Evolutionary conservation across 768 basidiomycete genomes (phyloP).

Genomic region (Cystofilobasidium ferigula): DNA sequence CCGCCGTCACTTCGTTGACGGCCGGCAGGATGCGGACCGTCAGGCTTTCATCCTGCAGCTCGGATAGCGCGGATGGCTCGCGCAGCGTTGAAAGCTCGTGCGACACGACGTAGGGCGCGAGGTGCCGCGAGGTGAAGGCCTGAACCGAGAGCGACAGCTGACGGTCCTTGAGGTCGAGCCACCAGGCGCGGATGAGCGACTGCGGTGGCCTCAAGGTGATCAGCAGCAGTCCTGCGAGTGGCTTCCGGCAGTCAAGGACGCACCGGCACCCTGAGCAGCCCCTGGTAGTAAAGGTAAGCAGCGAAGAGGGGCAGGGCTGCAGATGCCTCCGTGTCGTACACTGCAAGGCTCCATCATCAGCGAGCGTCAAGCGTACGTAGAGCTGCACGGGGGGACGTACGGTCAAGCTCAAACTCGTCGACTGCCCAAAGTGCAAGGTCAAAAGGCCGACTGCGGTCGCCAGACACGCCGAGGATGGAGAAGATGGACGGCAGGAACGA

Average conservation of each 20-base stretch:
- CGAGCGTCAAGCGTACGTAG: constrained; percentile 3
- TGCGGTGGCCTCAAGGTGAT: not conserved
- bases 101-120: constrained; percentile 77
- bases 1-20: constrained; percentile 69
- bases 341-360: constrained; percentile 25
- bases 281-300: constrained; percentile 79
- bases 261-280: constrained; percentile 62
- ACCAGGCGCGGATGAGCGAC: constrained; percentile 73
- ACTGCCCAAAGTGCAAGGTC: constrained; percentile 77
- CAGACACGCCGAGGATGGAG: constrained; percentile 54
- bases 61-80: constrained; percentile 36
- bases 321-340: constrained; percentile 32
- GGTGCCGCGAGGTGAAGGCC: constrained; percentile 59
- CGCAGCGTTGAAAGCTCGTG: constrained; percentile 65
- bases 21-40: constrained; percentile 62
- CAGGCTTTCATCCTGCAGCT: constrained; percentile 57
- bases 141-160: constrained; percentile 67
- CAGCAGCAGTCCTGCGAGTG: not conserved
- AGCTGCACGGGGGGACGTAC: constrained; percentile 43
- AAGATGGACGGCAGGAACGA: constrained; percentile 65
- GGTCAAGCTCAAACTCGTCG: constrained; percentile 65
- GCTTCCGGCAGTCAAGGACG: not conserved
- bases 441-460: constrained; percentile 49
- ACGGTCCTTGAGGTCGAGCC: constrained; percentile 76
- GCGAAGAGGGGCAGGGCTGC: constrained; percentile 51